Evolutionary conservation across 129 eudicot genomes (phyloP), one percentile per base, ranked within the genome.

Genomic region (Dittrichia graveolens): DNA sequence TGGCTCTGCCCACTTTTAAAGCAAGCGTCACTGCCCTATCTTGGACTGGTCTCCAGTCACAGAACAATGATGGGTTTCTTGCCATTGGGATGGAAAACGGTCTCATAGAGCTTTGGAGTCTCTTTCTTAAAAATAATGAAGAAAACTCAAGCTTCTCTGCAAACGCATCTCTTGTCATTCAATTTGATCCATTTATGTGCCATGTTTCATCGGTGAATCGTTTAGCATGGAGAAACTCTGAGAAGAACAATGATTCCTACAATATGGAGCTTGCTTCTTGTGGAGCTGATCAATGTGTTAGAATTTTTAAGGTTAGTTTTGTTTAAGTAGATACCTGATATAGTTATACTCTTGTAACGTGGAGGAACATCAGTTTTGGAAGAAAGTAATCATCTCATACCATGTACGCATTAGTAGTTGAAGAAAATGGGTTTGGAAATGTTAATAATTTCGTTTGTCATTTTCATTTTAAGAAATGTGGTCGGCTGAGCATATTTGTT

Each of bases 21-120:
- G 72, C 85, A 53, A 88, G 96, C 46, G 96, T 94, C 9, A 94
- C 99, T 0, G 96, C 98, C 34, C 55, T 94, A 76, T 90, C 97
- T 62, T 90, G 97, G 96, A 65, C 80, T 1, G 86, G 95, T n/a
- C 65, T 81, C n/a, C 76, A 83, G 56, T 79, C 72, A 19, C 79
- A 74, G 53, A 72, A 49, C 14, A 85, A 86, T 45, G 52, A 65
- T 7, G 99, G 99, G 53, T 53, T 81, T 48, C 79, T 94, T 40
- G 97, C 99, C 5, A 83, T 94, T 19, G 99, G 99, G 49, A 78
- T 90, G 94, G 96, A 94, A 81, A 90, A 55, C 24, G 99, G 97
- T 6, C 82, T 88, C 59, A 84, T 94, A 9, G 99, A 94, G 72
- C 60, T 94, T 38, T 94, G 97, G 96, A 70, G 86, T 71, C 70